Conservation (phyloP, 306 rosid genomes). For the Glycine tomentella region DNA sequence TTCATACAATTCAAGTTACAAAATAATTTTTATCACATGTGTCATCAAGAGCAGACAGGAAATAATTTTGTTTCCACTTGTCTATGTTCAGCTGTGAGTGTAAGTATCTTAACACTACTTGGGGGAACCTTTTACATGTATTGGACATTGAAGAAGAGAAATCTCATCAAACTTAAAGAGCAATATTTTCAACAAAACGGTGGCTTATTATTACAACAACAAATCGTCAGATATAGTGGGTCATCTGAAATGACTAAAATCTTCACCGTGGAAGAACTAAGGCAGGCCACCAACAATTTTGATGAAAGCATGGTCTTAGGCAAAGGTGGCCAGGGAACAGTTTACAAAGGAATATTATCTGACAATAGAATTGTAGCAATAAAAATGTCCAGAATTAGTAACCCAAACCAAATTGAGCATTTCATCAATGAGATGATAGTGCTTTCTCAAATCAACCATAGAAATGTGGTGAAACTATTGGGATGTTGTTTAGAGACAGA, state of each 20-base stretch:
- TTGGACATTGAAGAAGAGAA: conserved; percentile 46
- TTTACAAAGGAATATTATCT: conserved; percentile 52
- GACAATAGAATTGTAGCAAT: conserved; percentile 49
- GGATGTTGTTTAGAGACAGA: conserved; percentile 52
- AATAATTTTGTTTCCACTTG: neutral
- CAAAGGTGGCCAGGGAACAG: conserved; percentile 56
- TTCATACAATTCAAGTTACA: too few species aligned
- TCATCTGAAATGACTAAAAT: conserved; percentile 33
- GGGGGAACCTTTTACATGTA: conserved; percentile 41
- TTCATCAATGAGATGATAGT: conserved; percentile 62
- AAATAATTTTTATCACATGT: too few species aligned
- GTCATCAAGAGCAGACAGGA: too few species aligned
- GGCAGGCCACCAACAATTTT: conserved; percentile 56
- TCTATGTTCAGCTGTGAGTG: conserved; percentile 37
- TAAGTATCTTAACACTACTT: conserved; percentile 24
- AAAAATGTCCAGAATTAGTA: conserved; percentile 55
- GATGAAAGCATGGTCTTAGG: conserved; percentile 50
- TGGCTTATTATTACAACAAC: conserved; percentile 51
- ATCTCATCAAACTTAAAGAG: conserved; percentile 42
- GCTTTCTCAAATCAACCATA: conserved; percentile 58
- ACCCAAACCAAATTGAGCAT: conserved; percentile 51
- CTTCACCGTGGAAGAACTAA: conserved; percentile 44
- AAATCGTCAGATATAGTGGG: conserved; percentile 19
- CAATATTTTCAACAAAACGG: conserved; percentile 57
- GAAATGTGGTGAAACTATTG: conserved; percentile 59